A percentile compares a stretch with the other conserved stretches of the same genome.
phyloP scores from a whole-genome alignment of 2,329 filamentous ascomycete genomes.

The Neofusicoccum kwambonambiense region DNA sequence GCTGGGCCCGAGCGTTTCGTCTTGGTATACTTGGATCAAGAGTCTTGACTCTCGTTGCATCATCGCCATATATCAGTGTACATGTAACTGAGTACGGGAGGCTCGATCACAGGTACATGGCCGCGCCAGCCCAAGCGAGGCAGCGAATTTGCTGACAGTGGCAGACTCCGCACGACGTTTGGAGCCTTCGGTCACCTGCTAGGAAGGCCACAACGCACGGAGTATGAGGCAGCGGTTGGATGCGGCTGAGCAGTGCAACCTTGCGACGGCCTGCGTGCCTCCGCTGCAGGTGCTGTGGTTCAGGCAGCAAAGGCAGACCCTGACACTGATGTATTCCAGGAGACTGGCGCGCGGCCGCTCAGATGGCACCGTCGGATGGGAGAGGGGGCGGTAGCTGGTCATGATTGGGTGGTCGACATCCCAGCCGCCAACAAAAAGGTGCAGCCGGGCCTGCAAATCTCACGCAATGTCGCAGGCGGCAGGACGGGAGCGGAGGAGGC shows the following conservation, averaged over 20 bases:
- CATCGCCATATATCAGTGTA: not conserved
- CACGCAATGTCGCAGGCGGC: not conserved
- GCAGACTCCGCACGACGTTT: not conserved
- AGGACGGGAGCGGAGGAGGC: not conserved
- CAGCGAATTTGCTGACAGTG: not conserved
- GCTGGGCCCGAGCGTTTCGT: not conserved
- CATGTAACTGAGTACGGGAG: not conserved
- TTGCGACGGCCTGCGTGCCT: not conserved
- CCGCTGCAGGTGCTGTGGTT: not conserved
- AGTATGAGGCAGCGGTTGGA: not conserved
- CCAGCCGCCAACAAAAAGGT: not conserved
- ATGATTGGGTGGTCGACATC: not conserved
- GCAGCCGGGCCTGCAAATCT: not conserved
- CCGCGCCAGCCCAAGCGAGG: not conserved
- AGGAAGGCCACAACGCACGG: no score
- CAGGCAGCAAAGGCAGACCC: not conserved
- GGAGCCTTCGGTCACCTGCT: not conserved
- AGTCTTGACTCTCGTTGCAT: not conserved
- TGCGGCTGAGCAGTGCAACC: conserved; percentile 2
- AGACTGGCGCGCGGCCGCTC: not conserved
- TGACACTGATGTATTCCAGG: not conserved
- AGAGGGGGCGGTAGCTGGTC: not conserved
- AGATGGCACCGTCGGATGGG: not conserved
- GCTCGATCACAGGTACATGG: not conserved
- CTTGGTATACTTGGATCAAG: not conserved